A percentile compares a stretch with the other conserved stretches of the same genome.
Evolutionary conservation across 2,329 filamentous ascomycete genomes (phyloP).

Genomic region (Penicillium oxalicum): DNA sequence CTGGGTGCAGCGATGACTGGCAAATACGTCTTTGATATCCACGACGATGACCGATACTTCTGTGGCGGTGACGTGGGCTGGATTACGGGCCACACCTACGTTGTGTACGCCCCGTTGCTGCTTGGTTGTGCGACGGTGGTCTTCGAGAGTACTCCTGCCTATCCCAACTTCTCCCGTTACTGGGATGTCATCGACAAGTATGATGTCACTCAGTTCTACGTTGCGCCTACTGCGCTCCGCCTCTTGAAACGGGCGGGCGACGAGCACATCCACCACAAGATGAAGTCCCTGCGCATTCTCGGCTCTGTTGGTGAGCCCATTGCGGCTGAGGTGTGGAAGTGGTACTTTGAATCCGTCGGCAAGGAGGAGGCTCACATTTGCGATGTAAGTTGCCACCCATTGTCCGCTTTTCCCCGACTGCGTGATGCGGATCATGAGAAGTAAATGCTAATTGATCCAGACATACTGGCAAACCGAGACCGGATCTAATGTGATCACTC

Average conservation of each 20-base stretch:
- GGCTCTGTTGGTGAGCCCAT: conserved; percentile 97
- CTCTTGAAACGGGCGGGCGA: conserved; percentile 93
- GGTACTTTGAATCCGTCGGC: conserved; percentile 94
- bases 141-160: conserved; percentile 95
- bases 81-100: conserved; percentile 98
- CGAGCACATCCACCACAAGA: conserved; percentile 80
- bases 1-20: conserved; percentile 86
- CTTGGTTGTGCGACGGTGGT: conserved; percentile 92
- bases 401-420: not conserved
- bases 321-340: conserved; percentile 97
- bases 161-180: conserved; percentile 96
- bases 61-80: conserved; percentile 97
- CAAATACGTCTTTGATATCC: conserved; percentile 98
- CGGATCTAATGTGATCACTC: conserved; percentile 91
- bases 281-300: conserved; percentile 83
- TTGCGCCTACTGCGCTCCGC: conserved; percentile 87
- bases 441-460: conserved; percentile 42
- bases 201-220: conserved; percentile 95
- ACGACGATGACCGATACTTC: conserved; percentile 89
- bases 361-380: conserved; percentile 90
- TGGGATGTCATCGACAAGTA: conserved; percentile 98
- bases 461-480: conserved; percentile 99
- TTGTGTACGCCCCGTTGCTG: conserved; percentile 90
- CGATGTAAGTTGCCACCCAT: conserved; percentile 62
- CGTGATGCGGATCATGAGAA: not conserved